Conservation (phyloP, 2,329 filamentous ascomycete species). For the Davidsoniella virescens region DNA sequence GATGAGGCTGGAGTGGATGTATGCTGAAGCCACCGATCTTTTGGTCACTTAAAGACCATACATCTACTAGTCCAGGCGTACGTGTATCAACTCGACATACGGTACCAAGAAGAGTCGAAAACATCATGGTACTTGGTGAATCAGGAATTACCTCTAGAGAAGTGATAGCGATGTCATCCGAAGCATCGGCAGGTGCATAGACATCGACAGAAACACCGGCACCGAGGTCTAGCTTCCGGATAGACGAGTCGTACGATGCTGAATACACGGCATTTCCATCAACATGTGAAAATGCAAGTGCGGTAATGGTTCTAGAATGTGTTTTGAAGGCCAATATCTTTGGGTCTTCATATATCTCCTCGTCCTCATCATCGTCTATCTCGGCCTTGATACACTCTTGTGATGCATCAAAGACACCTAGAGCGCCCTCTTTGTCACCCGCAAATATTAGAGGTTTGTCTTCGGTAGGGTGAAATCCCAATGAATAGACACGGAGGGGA, state of each 20-base stretch:
- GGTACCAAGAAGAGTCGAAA: conserved; percentile 68
- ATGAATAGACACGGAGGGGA: conserved; percentile 70
- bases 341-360: conserved; percentile 50
- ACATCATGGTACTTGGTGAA: conserved; percentile 61
- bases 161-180: conserved; percentile 64
- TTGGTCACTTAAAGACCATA: conserved; percentile 65
- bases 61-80: neutral
- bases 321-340: conserved; percentile 81
- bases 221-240: conserved; percentile 69
- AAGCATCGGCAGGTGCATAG: conserved; percentile 55
- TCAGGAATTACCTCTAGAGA: conserved; percentile 62
- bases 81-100: conserved; percentile 64
- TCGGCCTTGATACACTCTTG: conserved; percentile 36
- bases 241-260: conserved; percentile 82
- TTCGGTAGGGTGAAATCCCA: conserved; percentile 74
- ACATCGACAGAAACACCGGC: conserved; percentile 67
- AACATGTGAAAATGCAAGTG: conserved; percentile 59
- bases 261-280: conserved; percentile 66
- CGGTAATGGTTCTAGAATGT: conserved; percentile 74
- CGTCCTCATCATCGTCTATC: conserved; percentile 49
- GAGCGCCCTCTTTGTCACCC: conserved; percentile 80
- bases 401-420: conserved; percentile 82
- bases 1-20: conserved; percentile 62
- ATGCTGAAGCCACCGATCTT: conserved; percentile 92
- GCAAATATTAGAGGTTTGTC: conserved; percentile 84